Conservation (phyloP, 148 eudicot genomes). For the Rhododendron simsii region DNA sequence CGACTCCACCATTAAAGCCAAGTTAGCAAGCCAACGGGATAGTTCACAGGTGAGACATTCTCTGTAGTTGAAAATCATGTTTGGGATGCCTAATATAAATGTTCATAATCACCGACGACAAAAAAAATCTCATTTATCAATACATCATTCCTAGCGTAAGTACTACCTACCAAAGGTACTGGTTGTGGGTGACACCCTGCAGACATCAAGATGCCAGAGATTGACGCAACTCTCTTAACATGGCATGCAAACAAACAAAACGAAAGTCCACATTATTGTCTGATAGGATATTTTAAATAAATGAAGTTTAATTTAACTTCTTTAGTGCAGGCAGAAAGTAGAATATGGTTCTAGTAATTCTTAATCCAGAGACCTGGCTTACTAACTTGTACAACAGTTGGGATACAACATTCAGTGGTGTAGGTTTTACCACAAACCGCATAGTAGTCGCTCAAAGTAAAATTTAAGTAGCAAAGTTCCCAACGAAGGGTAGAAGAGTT, state of each 20-base stretch:
- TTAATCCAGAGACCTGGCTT: background rate
- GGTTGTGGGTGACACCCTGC: background rate
- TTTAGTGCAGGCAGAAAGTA: background rate
- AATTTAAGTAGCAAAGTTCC: background rate
- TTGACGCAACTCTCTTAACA: background rate
- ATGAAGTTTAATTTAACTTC: background rate
- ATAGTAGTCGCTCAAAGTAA: background rate
- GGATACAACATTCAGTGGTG: background rate
- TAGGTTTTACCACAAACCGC: background rate
- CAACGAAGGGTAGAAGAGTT: background rate
- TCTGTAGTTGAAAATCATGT: background rate
- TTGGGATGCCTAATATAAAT: background rate
- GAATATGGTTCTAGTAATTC: background rate
- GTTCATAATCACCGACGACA: background rate
- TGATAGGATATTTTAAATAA: background rate
- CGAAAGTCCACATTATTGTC: background rate
- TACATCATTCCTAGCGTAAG: background rate
- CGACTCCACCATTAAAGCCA: background rate
- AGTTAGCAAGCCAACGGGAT: background rate
- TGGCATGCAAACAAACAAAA: background rate
- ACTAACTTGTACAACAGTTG: background rate
- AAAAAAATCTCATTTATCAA: background rate
- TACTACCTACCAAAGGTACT: background rate
- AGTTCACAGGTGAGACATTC: background rate
- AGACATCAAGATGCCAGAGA: background rate